Conservation (phyloP, 352 stramenopile species). For the Phytopythium boreale region DNA sequence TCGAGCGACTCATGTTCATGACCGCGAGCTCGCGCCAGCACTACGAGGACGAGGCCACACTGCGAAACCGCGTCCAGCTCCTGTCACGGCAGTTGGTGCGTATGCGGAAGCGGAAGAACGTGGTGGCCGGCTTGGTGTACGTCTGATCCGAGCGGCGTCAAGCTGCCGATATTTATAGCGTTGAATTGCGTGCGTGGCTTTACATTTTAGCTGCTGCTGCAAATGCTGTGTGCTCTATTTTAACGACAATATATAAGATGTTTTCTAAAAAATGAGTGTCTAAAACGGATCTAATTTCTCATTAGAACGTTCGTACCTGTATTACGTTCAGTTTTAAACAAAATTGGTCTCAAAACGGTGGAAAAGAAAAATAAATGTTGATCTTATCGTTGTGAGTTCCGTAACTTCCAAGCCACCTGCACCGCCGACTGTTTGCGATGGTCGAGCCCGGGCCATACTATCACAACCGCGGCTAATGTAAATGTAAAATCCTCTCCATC, state of each 20-base stretch:
- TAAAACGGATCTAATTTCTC: too few species aligned
- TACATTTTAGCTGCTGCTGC: too few species aligned
- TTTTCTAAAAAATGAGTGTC: too few species aligned
- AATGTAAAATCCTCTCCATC: not conserved
- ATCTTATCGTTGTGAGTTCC: too few species aligned
- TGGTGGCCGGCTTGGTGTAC: conserved; percentile 17
- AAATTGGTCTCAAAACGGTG: too few species aligned
- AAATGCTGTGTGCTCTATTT: not conserved
- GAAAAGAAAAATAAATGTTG: too few species aligned
- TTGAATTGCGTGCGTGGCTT: not conserved
- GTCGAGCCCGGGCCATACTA: too few species aligned
- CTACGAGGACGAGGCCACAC: conserved; percentile 53
- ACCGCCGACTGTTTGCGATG: too few species aligned
- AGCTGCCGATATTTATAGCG: conserved; percentile 3
- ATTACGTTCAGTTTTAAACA: too few species aligned
- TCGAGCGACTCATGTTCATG: conserved; percentile 64
- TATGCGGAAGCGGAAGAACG: conserved; percentile 60
- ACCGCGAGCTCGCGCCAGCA: conserved; percentile 46
- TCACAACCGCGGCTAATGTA: not conserved
- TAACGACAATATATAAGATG: not conserved
- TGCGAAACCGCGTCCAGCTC: conserved; percentile 47
- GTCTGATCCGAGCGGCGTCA: not conserved
- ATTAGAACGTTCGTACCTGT: too few species aligned
- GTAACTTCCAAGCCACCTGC: too few species aligned
- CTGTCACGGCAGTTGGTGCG: conserved; percentile 54